Evolutionary conservation across 306 rosid genomes (phyloP), one percentile per base, ranked within the genome.

Genomic region (Medicago lupulina): DNA sequence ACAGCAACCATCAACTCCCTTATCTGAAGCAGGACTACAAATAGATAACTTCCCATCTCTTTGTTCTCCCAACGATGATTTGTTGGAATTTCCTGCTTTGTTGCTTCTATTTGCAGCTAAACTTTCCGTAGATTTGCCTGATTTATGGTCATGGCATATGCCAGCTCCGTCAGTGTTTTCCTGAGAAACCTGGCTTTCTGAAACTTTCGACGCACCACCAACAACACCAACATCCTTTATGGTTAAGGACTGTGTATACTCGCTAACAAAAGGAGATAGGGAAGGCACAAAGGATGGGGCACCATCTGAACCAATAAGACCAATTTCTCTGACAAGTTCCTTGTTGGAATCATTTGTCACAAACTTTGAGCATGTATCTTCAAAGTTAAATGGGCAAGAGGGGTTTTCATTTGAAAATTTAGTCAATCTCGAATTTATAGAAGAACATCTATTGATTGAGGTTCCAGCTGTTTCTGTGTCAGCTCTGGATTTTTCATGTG

Each of bases 241-340:
- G 80, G 83, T 50, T 71, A 87, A 77, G 15, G 80, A 62, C 53
- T 72, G 82, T 14, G 83, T 74, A 78, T 82, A 87, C 51, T 90
- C 97, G 71, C 86, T 47, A 70, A 83, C 82, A 80, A 74, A 82
- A 51, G 93, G 88, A 80, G 91, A 84, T 28, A 83, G 10, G 44
- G 86, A 76, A 61, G 93, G 80, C 41, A 83, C 71, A 88, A 90
- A 82, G 64, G 90, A 88, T 31, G 91, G 92, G 68, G 69, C 70
- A 58, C 98, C 99, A 71, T 86, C 84, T 18, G 89, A 89, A 80
- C 87, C 89, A 77, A 96, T 87, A 57, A 96, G 90, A 71, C 99
- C 99, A 58, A 96, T 88, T 79, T 90, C 98, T 76, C 71, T 82
- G 43, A 87, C 82, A 76, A 85, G 65, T 57, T 92, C 92, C 89